Evolutionary conservation across 345 rosid genomes (phyloP).

Genomic region (Syzygium grande): DNA sequence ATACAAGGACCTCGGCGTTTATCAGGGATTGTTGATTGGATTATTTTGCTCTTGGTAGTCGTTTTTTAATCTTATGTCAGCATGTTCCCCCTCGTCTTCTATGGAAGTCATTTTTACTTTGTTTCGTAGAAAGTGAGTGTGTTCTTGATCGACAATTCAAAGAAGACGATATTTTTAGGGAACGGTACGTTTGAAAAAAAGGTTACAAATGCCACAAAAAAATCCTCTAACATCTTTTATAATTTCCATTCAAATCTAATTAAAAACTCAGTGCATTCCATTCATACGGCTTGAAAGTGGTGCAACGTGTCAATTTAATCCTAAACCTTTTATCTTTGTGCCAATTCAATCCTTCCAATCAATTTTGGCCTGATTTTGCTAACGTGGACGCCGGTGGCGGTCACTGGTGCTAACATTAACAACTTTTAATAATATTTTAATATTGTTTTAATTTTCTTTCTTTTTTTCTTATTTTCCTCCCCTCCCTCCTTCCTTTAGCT

Average conservation of each 20-base stretch:
- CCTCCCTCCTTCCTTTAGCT: no score
- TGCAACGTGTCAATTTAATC: no score
- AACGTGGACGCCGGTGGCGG: no score
- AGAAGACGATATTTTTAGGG: neutral
- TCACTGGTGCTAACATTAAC: no score
- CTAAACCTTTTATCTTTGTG: no score
- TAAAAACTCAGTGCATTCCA: accelerated
- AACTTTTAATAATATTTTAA: no score
- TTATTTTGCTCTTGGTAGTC: neutral
- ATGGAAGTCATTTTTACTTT: neutral
- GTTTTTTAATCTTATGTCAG: neutral
- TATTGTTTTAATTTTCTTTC: no score
- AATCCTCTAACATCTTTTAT: neutral
- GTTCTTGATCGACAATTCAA: neutral
- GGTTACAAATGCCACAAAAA: neutral
- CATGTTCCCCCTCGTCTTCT: neutral
- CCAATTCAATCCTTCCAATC: no score
- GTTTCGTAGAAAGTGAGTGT: neutral
- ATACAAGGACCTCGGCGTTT: neutral
- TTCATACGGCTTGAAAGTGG: neutral
- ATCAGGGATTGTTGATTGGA: neutral
- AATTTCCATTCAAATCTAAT: neutral
- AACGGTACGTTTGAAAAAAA: neutral
- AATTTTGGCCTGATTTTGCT: no score
- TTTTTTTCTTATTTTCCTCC: no score